Evolutionary conservation across 768 basidiomycete species (phyloP), one percentile per base, ranked within the genome.

Genomic region (Chalciporus pseudorubinellus): DNA sequence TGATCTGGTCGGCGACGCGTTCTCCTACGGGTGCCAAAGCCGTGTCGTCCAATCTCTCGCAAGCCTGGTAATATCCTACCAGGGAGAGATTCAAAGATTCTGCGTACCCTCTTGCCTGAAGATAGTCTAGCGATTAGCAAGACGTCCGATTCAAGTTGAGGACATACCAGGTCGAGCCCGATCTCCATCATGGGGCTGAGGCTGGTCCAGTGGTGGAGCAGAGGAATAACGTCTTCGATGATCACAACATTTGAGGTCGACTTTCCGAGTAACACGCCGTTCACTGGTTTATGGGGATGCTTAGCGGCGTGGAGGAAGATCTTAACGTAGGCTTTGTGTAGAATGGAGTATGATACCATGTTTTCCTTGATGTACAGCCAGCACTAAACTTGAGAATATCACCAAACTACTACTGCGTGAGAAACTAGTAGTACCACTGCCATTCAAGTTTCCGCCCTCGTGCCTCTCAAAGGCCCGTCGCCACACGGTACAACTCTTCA

Each of bases 141-240:
- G 45, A 42, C 16, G n/a, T 12, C 28, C 18, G 41, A 46, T 29
- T 14, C 7, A 45, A 34, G 28, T 26, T 26, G 3, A 1, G 16
- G 24, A 70, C 83, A 58, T 57, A 88, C 89, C 62, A 89, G 71
- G 59, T 89, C 87, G 38, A 91, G 76, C 21, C 88, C 90, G 53
- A 89, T 83, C 64, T 91, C 89, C 85, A 90, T 90, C 84, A 87
- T 87, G 4, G 88, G 87, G 54, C 84, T 87, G 47, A 93, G 74
- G 59, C 79, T 84, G 7, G 88, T 89, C 89, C 89, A 92, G 63
- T 90, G 84, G 63, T 93, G 90, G 45, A 90, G 77, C 31, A 93
- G 74, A 14, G 91, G 91, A 34, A 93, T 73, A 3, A 83, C 78
- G 61, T 92, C 89, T 44, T 74, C 70, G 44, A 87, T 77, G 48